Evolutionary conservation across 495 filamentous ascomycete species (phyloP).

Genomic region (Aspergillus ellipticus): DNA sequence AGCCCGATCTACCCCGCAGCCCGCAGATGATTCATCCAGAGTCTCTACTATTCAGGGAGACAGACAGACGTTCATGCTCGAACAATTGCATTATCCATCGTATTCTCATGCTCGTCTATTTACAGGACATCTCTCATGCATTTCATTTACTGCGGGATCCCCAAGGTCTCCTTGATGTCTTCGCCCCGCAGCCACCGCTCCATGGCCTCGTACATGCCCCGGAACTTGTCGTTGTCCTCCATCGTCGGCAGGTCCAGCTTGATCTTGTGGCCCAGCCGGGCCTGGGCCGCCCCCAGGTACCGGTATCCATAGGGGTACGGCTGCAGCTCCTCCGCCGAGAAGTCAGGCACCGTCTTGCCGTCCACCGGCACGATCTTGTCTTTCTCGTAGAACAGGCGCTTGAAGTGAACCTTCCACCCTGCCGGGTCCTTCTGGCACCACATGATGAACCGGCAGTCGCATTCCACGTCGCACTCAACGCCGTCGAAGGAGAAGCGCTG

Average conservation of each 20-base stretch:
- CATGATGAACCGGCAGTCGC: constrained; percentile 8
- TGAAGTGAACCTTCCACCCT: constrained; percentile 1
- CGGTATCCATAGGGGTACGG: constrained; percentile 4
- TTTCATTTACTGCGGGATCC: background rate
- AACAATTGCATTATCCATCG: too few species aligned
- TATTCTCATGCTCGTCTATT: background rate
- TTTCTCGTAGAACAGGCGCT: constrained; percentile 2
- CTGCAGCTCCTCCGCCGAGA: constrained; percentile 1
- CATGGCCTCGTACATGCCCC: constrained; percentile 9
- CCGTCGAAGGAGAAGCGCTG: constrained; percentile 5
- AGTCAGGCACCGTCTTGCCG: constrained; percentile 4
- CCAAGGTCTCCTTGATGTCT: constrained; percentile 3
- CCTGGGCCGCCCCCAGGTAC: constrained; percentile 1
- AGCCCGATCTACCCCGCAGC: constrained; percentile 2
- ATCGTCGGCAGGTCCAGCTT: constrained; percentile 3
- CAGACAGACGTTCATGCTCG: too few species aligned
- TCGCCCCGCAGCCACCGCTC: constrained; percentile 5
- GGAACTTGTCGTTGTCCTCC: constrained; percentile 4
- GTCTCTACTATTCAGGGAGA: background rate
- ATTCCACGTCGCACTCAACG: constrained; percentile 3
- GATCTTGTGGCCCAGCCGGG: constrained; percentile 1
- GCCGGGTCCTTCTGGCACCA: background rate
- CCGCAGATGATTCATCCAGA: background rate
- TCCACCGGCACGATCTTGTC: constrained; percentile 3
- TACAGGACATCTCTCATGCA: background rate